Percentiles rank a stretch among this genome's conserved stretches.
Conservation (phyloP, 192 early-diverging fungal genomes). For the Coemansia interrupta region DNA sequence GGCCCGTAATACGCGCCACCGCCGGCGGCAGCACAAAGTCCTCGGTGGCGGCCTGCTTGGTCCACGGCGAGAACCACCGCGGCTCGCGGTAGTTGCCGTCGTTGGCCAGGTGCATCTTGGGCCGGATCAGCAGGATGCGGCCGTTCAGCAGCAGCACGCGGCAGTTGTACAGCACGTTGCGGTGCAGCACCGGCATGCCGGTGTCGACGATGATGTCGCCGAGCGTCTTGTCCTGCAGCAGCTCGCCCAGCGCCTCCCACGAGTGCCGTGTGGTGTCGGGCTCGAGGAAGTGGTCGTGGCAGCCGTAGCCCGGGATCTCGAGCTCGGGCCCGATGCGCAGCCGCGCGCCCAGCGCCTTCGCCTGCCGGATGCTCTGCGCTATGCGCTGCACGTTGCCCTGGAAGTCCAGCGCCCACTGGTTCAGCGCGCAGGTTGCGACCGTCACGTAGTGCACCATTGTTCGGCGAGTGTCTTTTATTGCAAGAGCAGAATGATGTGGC, state of each 20-base stretch:
- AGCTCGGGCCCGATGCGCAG: conserved; percentile 93
- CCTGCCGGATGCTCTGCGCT: conserved; percentile 73
- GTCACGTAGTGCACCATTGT: conserved; percentile 59
- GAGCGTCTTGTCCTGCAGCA: conserved; percentile 63
- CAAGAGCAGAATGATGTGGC: neutral
- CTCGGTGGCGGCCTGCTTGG: conserved; percentile 60
- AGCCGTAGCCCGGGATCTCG: conserved; percentile 97
- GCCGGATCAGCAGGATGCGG: conserved; percentile 87
- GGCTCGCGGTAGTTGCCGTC: conserved; percentile 97
- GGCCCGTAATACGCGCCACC: conserved; percentile 76
- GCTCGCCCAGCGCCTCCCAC: conserved; percentile 82
- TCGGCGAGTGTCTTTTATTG: neutral
- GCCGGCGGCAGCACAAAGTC: conserved; percentile 77
- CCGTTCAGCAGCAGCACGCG: conserved; percentile 81
- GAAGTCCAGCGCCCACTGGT: conserved; percentile 97
- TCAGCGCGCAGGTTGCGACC: conserved; percentile 77
- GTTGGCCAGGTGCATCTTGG: conserved; percentile 94
- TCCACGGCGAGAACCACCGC: conserved; percentile 93
- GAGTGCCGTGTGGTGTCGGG: conserved; percentile 91
- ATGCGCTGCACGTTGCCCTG: conserved; percentile 88
- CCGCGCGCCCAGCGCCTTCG: conserved; percentile 74
- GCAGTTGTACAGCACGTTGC: conserved; percentile 93
- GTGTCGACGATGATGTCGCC: conserved; percentile 86
- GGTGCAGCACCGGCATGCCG: conserved; percentile 94
- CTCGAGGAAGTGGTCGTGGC: conserved; percentile 97